Conservation (phyloP, 108 stramenopile species). For the Chaetoceros tenuissimus region DNA sequence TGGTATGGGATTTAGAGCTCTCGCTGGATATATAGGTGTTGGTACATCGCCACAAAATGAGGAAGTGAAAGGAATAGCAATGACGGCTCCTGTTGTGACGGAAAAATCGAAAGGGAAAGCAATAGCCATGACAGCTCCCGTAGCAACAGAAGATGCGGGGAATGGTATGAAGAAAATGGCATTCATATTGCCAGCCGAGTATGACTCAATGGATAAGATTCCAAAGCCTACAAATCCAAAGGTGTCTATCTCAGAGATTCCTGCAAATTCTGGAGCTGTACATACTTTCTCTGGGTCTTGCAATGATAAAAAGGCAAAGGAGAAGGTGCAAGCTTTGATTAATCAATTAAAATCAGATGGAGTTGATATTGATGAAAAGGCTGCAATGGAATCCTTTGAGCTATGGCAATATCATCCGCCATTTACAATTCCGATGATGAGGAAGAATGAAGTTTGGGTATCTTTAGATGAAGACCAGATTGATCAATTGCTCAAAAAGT, state of each 20-base stretch:
- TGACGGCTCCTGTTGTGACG: constrained; percentile 83
- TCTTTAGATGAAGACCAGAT: constrained; percentile 52
- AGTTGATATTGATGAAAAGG: constrained; percentile 42
- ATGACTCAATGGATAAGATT: constrained; percentile 56
- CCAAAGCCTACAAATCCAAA: constrained; percentile 74
- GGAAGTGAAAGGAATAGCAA: constrained; percentile 38
- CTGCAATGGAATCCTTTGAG: constrained; percentile 37
- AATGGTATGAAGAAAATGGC: constrained; percentile 50
- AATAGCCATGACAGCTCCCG: constrained; percentile 78
- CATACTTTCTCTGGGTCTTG: constrained; percentile 57
- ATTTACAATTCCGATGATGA: constrained; percentile 72
- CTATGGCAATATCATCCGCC: constrained; percentile 88
- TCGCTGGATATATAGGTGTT: constrained; percentile 83
- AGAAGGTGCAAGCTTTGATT: constrained; percentile 35
- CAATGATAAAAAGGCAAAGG: constrained; percentile 13
- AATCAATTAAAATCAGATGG: constrained; percentile 50
- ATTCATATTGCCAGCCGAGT: constrained; percentile 76
- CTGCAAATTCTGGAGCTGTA: constrained; percentile 56
- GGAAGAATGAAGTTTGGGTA: constrained; percentile 85
- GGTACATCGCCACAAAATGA: constrained; percentile 70
- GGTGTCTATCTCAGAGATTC: constrained; percentile 53
- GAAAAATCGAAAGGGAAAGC: constrained; percentile 11
- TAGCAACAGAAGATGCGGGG: constrained; percentile 29
- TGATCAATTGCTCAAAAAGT: constrained; percentile 31
- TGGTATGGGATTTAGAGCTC: constrained; percentile 36